A percentile compares a stretch with the other conserved stretches of the same genome.
Conservation (phyloP, 306 rosid species). For the Cotoneaster glaucophyllus region DNA sequence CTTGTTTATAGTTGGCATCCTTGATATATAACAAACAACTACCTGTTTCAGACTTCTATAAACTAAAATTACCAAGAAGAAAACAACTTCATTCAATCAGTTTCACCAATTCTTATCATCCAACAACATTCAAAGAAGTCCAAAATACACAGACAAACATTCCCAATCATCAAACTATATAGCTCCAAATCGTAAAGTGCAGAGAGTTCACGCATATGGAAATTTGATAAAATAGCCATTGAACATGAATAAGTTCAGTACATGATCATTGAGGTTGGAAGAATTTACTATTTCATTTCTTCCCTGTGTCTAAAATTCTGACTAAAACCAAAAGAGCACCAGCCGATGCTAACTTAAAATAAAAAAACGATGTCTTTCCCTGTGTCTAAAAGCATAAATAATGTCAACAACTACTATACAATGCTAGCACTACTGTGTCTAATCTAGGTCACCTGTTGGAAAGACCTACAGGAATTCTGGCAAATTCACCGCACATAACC, state of each 20-base stretch:
- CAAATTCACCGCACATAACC: constrained; percentile 4
- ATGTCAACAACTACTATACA: constrained; percentile 23
- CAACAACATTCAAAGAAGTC: background rate
- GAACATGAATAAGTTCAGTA: background rate
- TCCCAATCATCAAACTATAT: background rate
- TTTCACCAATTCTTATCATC: background rate
- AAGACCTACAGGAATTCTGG: constrained; percentile 17
- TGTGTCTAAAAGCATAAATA: constrained; percentile 8
- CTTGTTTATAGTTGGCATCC: background rate
- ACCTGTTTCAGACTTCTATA: background rate
- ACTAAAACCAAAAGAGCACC: background rate
- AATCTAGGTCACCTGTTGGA: constrained; percentile 13
- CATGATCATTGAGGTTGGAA: background rate
- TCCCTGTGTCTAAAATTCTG: background rate
- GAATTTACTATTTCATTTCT: background rate
- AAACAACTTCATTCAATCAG: background rate
- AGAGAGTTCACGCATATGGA: background rate
- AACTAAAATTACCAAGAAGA: background rate
- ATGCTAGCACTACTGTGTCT: constrained; percentile 9
- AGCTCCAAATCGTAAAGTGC: background rate
- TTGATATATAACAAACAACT: background rate
- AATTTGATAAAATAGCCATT: background rate
- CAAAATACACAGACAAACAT: background rate
- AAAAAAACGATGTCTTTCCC: background rate
- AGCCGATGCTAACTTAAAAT: background rate